Evolutionary conservation across 2,329 filamentous ascomycete species (phyloP).

Genomic region (Alternaria atra): DNA sequence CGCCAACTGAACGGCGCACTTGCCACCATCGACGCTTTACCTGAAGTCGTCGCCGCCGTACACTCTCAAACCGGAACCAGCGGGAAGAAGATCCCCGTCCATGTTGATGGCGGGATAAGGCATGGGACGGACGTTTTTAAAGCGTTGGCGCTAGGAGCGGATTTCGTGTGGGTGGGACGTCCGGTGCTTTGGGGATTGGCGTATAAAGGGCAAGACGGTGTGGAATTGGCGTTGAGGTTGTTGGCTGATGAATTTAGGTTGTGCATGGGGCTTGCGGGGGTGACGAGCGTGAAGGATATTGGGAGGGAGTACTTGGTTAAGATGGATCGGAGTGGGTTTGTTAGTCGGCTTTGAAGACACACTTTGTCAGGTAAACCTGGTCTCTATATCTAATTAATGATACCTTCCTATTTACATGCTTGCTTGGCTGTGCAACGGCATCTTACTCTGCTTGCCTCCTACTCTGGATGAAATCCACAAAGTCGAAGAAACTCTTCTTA

Average conservation of each 20-base stretch:
- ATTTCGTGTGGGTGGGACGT: conserved; percentile 73
- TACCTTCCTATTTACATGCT: background rate
- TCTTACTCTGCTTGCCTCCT: conserved; percentile 21
- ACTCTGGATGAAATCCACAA: conserved; percentile 61
- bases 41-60: conserved; percentile 67
- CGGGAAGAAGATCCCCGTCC: conserved; percentile 68
- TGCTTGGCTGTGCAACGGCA: background rate
- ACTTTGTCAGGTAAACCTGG: too few relatives aligned
- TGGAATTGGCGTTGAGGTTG: conserved; percentile 31
- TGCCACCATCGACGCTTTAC: conserved; percentile 51
- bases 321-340: conserved; percentile 34
- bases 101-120: conserved; percentile 86
- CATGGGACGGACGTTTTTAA: conserved; percentile 94
- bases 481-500: conserved; percentile 68
- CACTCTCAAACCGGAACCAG: conserved; percentile 13
- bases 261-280: conserved; percentile 37
- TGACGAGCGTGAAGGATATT: conserved; percentile 33
- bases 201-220: conserved; percentile 35
- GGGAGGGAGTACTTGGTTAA: conserved; percentile 34
- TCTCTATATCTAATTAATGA: background rate
- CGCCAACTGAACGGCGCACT: conserved; percentile 61
- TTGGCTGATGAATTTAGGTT: conserved; percentile 30
- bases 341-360: conserved; percentile 50
- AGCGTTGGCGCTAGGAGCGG: conserved; percentile 88
- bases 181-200: conserved; percentile 74